Percentiles rank a stretch among this genome's conserved stretches.
phyloP scores from a whole-genome alignment of 306 rosid genomes.

The Pyrus pyrifolia region DNA sequence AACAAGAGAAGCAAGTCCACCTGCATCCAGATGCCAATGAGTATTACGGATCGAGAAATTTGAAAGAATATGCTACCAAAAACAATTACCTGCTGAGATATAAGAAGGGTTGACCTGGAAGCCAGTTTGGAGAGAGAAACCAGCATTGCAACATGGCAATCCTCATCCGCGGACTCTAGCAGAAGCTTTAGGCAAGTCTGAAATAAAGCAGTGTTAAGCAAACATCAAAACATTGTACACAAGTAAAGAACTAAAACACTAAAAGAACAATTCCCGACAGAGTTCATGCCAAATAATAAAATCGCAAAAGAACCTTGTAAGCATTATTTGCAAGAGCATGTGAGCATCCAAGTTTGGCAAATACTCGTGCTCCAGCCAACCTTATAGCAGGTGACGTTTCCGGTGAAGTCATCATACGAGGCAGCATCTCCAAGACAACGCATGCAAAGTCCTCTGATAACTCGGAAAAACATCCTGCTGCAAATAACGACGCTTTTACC shows the following conservation, averaged over 20 bases:
- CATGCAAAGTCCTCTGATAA: constrained; percentile 70
- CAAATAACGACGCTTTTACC: constrained; percentile 77
- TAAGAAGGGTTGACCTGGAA: constrained; percentile 39
- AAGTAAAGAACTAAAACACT: not conserved
- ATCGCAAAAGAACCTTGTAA: constrained; percentile 47
- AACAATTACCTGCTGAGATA: constrained; percentile 44
- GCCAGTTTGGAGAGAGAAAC: constrained; percentile 66
- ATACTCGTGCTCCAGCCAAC: constrained; percentile 50
- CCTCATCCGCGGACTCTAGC: constrained; percentile 42
- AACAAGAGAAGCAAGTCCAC: constrained; percentile 50
- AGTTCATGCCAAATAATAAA: not conserved
- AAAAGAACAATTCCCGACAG: not conserved
- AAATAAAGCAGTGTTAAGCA: not conserved
- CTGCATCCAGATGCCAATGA: constrained; percentile 36
- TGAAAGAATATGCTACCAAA: not conserved
- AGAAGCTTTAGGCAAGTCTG: constrained; percentile 61
- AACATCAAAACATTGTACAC: not conserved
- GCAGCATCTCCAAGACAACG: constrained; percentile 56
- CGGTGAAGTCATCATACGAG: constrained; percentile 43
- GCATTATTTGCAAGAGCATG: constrained; percentile 51
- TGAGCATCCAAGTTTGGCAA: constrained; percentile 57
- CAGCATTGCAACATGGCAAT: constrained; percentile 47
- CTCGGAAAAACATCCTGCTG: constrained; percentile 79
- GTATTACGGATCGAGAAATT: not conserved
- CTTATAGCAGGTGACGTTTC: constrained; percentile 33